Conservation (phyloP, 2,329 filamentous ascomycete genomes). For the Hymenotorrendiella dingleyae region DNA sequence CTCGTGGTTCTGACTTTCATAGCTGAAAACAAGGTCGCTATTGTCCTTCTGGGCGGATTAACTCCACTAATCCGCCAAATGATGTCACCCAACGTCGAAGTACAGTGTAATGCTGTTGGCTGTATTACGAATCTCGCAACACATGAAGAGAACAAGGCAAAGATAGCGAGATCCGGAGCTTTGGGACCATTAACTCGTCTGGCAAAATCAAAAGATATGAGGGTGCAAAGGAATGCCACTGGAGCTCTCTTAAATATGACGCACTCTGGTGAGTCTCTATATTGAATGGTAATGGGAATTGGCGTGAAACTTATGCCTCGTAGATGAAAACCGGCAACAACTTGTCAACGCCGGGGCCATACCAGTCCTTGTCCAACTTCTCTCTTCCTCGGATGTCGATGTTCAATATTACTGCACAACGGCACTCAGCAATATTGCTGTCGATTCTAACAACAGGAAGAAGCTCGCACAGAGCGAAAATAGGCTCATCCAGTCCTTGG, state of each 20-base stretch:
- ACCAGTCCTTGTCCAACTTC: constrained; percentile 88
- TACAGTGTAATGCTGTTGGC: constrained; percentile 97
- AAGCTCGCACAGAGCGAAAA: constrained; percentile 87
- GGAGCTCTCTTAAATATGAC: constrained; percentile 98
- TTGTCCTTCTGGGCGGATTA: constrained; percentile 86
- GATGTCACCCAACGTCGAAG: constrained; percentile 96
- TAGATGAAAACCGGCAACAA: constrained; percentile 96
- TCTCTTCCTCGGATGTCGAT: constrained; percentile 89
- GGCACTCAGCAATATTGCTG: constrained; percentile 95
- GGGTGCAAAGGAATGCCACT: constrained; percentile 94
- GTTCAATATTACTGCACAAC: constrained; percentile 99
- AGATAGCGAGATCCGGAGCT: constrained; percentile 92
- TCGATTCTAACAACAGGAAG: constrained; percentile 84
- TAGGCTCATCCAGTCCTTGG: constrained; percentile 85
- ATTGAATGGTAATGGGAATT: not conserved
- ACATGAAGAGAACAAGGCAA: constrained; percentile 98
- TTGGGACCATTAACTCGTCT: constrained; percentile 84
- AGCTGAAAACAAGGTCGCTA: constrained; percentile 98
- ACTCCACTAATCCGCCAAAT: constrained; percentile 93
- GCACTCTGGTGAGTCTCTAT: constrained; percentile 69
- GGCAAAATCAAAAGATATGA: constrained; percentile 97
- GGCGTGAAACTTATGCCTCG: constrained; percentile 12
- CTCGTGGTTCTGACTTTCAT: constrained; percentile 37
- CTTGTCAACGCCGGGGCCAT: constrained; percentile 97
- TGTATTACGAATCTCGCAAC: constrained; percentile 98